These are phyloP conservation scores for Talinum fruticosum DNA, from an alignment of 148 eudicot species.

Conservation along the genomic window DNA sequence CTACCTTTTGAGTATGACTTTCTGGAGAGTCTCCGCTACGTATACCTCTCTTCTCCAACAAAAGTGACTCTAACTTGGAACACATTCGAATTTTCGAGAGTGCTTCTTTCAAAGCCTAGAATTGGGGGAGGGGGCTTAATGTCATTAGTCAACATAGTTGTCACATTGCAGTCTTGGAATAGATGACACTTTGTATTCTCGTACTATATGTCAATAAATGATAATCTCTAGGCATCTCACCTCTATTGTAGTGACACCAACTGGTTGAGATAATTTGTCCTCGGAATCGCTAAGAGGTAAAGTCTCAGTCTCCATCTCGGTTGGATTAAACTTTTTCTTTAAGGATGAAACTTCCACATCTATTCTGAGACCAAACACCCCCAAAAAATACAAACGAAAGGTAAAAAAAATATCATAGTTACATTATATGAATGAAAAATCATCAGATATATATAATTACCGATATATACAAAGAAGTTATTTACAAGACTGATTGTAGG, in stretches of 20 bases:
- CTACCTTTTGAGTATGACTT: conserved; percentile 53
- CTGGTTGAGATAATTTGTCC: conserved; percentile 28
- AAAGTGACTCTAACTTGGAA: conserved; percentile 48
- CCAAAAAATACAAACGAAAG: neutral
- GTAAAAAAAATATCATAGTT: no score
- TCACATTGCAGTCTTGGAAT: no score
- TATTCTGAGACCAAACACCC: conserved; percentile 58
- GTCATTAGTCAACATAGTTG: no score
- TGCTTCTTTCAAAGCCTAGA: conserved; percentile 52
- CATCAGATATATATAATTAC: no score
- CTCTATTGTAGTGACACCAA: conserved; percentile 35
- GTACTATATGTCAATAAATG: neutral
- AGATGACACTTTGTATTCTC: no score
- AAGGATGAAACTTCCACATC: conserved; percentile 57
- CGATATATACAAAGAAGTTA: no score
- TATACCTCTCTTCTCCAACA: conserved; percentile 42
- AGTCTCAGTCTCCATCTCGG: conserved; percentile 17
- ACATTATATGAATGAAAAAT: no score
- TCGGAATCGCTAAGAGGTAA: conserved; percentile 26
- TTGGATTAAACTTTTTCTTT: conserved; percentile 32
- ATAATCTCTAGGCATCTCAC: conserved; percentile 20
- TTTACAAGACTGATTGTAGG: no score
- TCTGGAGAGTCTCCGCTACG: conserved; percentile 50
- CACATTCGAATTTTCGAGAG: conserved; percentile 40
- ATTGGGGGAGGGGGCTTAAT: no score